Conservation (phyloP, 495 filamentous ascomycete species). For the Penicillium manginii region DNA sequence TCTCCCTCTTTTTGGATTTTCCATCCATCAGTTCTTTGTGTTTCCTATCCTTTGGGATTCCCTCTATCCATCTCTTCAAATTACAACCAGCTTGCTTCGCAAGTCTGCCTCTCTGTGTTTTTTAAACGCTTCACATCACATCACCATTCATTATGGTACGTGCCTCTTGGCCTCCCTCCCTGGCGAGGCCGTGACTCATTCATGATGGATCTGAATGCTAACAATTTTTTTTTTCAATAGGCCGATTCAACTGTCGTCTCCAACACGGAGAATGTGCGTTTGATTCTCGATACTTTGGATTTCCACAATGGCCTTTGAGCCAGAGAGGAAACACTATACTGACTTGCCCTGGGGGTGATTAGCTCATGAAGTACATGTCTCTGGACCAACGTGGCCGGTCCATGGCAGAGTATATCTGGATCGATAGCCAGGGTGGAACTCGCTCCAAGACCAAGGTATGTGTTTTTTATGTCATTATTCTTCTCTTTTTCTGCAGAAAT, state of each 20-base stretch:
- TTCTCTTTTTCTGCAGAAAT: not conserved
- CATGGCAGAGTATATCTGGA: slow-evolving; percentile 98
- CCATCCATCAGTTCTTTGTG: slow-evolving; percentile 26
- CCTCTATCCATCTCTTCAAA: slow-evolving; percentile 9
- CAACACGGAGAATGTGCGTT: slow-evolving; percentile 72
- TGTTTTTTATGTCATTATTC: slow-evolving; percentile 17
- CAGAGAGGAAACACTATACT: slow-evolving; percentile 44
- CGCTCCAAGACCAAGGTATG: slow-evolving; percentile 93
- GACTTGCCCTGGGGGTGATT: slow-evolving; percentile 37
- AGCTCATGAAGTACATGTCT: slow-evolving; percentile 91
- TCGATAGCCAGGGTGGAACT: slow-evolving; percentile 75
- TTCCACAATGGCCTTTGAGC: slow-evolving; percentile 41
- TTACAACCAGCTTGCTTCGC: slow-evolving; percentile 22
- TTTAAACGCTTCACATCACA: slow-evolving; percentile 43
- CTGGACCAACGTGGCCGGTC: slow-evolving; percentile 85
- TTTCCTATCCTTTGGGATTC: slow-evolving; percentile 26
- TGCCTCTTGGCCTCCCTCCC: not conserved
- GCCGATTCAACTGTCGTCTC: slow-evolving; percentile 62
- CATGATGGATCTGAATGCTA: slow-evolving; percentile 6
- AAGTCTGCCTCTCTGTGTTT: slow-evolving; percentile 26
- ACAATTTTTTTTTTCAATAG: slow-evolving; percentile 30
- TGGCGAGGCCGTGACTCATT: slow-evolving; percentile 13
- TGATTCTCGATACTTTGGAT: slow-evolving; percentile 35
- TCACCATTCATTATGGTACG: slow-evolving; percentile 50
- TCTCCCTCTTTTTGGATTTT: slow-evolving; percentile 31